Evolutionary conservation across 192 early-diverging fungal species (phyloP).

Genomic region (Oehlia diaphana): DNA sequence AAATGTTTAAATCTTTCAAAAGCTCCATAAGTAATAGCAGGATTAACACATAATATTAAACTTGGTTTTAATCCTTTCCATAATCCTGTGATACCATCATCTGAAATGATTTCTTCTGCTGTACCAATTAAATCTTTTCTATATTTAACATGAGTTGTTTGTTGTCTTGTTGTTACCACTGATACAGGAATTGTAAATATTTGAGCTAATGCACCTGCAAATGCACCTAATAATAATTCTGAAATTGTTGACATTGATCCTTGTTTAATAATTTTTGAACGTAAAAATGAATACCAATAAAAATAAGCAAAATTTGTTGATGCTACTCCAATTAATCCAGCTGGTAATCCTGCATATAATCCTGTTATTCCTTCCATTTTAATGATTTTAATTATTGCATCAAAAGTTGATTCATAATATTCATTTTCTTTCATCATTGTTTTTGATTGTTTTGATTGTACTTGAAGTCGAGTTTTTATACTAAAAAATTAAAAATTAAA

Average conservation of each 20-base stretch:
- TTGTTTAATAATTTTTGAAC: slow-evolving; percentile 44
- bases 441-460: slow-evolving; percentile 89
- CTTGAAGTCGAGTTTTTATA: slow-evolving; percentile 96
- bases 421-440: slow-evolving; percentile 23
- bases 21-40: slow-evolving; percentile 95
- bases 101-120: slow-evolving; percentile 64
- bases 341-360: slow-evolving; percentile 85
- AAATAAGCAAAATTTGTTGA: slow-evolving; percentile 85
- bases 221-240: slow-evolving; percentile 87
- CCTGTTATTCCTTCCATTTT: slow-evolving; percentile 80
- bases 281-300: slow-evolving; percentile 78
- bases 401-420: slow-evolving; percentile 64
- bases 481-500: slow-evolving; percentile 31
- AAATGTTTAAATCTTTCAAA: slow-evolving; percentile 81
- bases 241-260: slow-evolving; percentile 74
- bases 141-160: slow-evolving; percentile 72
- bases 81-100: slow-evolving; percentile 81
- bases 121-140: slow-evolving; percentile 65
- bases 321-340: slow-evolving; percentile 77
- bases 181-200: slow-evolving; percentile 90
- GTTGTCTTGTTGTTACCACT: slow-evolving; percentile 94
- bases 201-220: slow-evolving; percentile 87
- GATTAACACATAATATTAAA: slow-evolving; percentile 89
- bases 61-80: slow-evolving; percentile 94
- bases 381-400: slow-evolving; percentile 85